Evolutionary conservation across 805 yeast species (phyloP), one percentile per base, ranked within the genome.

Genomic region (Suhomyces prunicola): DNA sequence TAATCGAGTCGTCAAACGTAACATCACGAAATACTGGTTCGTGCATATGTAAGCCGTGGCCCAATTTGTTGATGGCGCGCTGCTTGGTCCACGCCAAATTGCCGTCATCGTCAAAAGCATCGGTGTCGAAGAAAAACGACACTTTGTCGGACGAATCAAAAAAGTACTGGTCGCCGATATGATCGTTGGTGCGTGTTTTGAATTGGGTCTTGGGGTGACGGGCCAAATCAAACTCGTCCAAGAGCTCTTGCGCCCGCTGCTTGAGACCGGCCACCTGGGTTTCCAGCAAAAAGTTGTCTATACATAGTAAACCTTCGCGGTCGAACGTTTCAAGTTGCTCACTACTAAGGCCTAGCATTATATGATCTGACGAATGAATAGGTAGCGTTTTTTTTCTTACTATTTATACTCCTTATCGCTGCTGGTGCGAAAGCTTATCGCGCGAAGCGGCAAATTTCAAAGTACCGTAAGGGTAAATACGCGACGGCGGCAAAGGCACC

Each of bases 101-200:
- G n/a, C 88, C 87, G 1, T 68, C 53, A 9, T 56, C 63, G 57
- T 82, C 81, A 57, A 87, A 80, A 0, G 93, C 90, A 59, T 81
- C 88, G 2, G 82, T 82, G 59, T 88, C 96, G 56, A 88, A 82
- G 66, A 88, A 88, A 61, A 71, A 88, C 2, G 82, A 76, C 4
- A 88, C 74, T 55, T 87, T 87, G 60, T 88, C 88, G 0, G 88
- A 77, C 2, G 91, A 85, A 23, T 80, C 76, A 27, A 88, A 67
- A 64, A 88, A 88, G 65, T 88, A 88, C 12, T 80, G 75, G 66
- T 88, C 92, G 1, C 93, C 92, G 44, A 88, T 77, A 63, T 87
- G 92, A 41, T 79, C 78, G 19, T 74, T 73, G 3, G 72, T 76
- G 12, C 73, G 79, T 1, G 94, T 88, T 36, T 84, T 82, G 74